phyloP scores from a whole-genome alignment of 2,329 filamentous ascomycete species.

The Cladosporium austrohemisphaericum region DNA sequence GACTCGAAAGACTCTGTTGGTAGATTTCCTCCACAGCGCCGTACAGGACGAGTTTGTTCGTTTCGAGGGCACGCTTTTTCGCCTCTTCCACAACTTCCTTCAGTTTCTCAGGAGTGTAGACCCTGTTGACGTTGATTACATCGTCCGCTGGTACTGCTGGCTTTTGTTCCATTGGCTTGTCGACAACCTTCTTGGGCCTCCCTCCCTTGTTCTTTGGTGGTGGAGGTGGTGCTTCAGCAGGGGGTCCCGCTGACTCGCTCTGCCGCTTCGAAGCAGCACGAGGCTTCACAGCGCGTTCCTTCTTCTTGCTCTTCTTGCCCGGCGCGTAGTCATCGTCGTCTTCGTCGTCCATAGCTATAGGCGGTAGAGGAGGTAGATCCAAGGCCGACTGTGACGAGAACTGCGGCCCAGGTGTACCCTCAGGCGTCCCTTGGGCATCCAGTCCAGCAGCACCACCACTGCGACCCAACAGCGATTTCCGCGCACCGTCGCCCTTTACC shows the following conservation, averaged over 20 bases:
- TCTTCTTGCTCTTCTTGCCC: constrained; percentile 35
- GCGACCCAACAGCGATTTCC: constrained; percentile 40
- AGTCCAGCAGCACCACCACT: constrained; percentile 38
- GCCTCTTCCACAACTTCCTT: constrained; percentile 40
- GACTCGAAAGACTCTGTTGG: constrained; percentile 38
- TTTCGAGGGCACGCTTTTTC: constrained; percentile 37
- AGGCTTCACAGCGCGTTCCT: constrained; percentile 22
- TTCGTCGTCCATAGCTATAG: constrained; percentile 39
- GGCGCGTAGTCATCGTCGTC: constrained; percentile 45
- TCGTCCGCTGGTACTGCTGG: neutral
- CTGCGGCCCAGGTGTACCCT: constrained; percentile 37
- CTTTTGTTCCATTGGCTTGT: neutral
- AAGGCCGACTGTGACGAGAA: constrained; percentile 35
- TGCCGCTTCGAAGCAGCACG: constrained; percentile 21
- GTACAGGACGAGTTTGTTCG: constrained; percentile 36
- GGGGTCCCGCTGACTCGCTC: constrained; percentile 15
- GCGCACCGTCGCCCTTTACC: constrained; percentile 44
- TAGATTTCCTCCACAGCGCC: constrained; percentile 43
- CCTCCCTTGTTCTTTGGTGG: neutral
- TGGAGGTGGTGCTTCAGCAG: constrained; percentile 1
- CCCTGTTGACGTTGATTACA: neutral
- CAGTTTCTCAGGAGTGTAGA: constrained; percentile 26
- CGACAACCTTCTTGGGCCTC: neutral
- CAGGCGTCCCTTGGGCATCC: constrained; percentile 45
- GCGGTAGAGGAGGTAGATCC: constrained; percentile 33